phyloP scores from a whole-genome alignment of 1,139 yeast genomes.

The Diutina ranongensis region DNA sequence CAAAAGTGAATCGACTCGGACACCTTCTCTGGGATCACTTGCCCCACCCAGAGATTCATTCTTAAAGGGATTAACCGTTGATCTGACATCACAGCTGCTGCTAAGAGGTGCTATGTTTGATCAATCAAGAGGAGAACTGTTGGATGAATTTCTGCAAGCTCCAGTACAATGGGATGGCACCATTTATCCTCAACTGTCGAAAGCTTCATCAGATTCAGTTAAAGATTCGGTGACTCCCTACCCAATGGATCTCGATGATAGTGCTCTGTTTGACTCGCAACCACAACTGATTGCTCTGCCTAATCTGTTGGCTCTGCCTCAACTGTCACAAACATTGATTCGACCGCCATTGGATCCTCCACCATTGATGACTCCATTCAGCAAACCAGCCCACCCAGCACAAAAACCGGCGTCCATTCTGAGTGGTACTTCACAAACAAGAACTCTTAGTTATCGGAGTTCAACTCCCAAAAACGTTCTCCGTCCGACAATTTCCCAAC shows the following conservation, averaged over 20 bases:
- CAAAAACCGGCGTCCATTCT: background rate
- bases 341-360: background rate
- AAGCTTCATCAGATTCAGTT: background rate
- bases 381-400: background rate
- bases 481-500: background rate
- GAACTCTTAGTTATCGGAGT: conserved; percentile 4
- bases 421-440: background rate
- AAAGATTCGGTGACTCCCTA: background rate
- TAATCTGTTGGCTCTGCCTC: background rate
- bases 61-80: background rate
- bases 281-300: background rate
- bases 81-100: background rate
- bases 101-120: no score
- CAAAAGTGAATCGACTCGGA: background rate
- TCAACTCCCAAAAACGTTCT: conserved; percentile 1
- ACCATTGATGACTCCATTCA: background rate
- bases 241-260: background rate
- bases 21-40: background rate
- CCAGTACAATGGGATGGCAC: background rate
- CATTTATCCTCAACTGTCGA: background rate
- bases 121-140: background rate
- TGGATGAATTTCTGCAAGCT: background rate
- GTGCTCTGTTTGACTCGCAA: background rate
- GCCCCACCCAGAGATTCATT: background rate
- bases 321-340: background rate